Conservation (phyloP, 2,329 filamentous ascomycete species). For the Neofusicoccum ribis region DNA sequence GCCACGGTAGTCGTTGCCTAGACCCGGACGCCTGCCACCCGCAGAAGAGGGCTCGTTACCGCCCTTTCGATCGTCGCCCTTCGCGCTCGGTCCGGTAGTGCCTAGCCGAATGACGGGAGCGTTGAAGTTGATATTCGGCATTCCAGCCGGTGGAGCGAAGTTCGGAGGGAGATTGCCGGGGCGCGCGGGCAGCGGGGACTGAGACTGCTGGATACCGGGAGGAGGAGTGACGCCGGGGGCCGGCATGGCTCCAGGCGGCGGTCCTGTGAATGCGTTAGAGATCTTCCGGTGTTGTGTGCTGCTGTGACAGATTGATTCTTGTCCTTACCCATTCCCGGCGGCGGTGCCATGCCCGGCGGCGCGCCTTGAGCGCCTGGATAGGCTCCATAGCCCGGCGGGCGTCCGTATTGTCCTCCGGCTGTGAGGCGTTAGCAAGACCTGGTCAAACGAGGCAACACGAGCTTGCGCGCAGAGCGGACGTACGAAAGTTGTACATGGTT, state of each 20-base stretch:
- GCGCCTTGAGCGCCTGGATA: constrained; percentile 62
- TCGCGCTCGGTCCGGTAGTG: constrained; percentile 62
- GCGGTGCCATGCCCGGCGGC: constrained; percentile 70
- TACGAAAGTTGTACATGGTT: constrained; percentile 39
- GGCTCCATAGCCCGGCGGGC: constrained; percentile 70
- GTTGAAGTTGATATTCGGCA: constrained; percentile 98
- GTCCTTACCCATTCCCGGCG: constrained; percentile 76
- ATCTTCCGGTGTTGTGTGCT: constrained; percentile 1
- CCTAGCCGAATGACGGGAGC: constrained; percentile 94
- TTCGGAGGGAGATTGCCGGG: constrained; percentile 76
- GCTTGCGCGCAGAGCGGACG: constrained; percentile 6
- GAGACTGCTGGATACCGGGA: constrained; percentile 75
- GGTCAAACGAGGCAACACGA: not conserved
- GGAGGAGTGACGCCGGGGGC: constrained; percentile 78
- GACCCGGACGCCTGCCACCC: constrained; percentile 47
- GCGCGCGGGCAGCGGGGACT: constrained; percentile 72
- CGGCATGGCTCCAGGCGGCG: constrained; percentile 65
- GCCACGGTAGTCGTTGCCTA: constrained; percentile 56
- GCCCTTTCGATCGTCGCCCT: constrained; percentile 49
- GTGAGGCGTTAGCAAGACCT: constrained; percentile 25
- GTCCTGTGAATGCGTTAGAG: constrained; percentile 49
- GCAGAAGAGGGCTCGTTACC: constrained; percentile 38
- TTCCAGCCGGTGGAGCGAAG: constrained; percentile 86
- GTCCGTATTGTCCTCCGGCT: constrained; percentile 65
- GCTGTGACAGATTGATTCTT: not conserved